Base-by-base conservation (phyloP, 2,329 filamentous ascomycete genomes). In the Pseudophaeomoniella oleicola region DNA sequence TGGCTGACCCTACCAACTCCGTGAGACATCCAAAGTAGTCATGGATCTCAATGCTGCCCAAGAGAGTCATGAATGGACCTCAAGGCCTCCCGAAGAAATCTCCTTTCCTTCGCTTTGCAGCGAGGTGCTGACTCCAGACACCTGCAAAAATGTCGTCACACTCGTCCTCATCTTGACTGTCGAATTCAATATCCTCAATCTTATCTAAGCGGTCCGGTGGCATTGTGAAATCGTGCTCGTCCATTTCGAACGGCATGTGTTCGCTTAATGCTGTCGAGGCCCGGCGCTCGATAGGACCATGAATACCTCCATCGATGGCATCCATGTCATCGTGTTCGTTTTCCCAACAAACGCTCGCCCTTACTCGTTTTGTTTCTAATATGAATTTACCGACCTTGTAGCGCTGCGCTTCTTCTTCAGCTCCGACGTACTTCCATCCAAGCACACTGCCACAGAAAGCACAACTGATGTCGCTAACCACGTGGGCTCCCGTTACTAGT, bases 331-430 rank as follows among this genome's bases (percentile, higher is more conserved):
- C 42, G 5, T 35, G 43, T 12, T 48, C 39, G 11, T 51, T 50
- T 41, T 75, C 72, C 73, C 74, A 78, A 14, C 55, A 63, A 13
- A 62, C 58, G 12, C 58, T 57, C 18, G 61, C 55, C 16, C 61
- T 63, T 5, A 74, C 66, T 37, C 66, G 58, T 52, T 67, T 71
- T 31, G 71, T 75, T 52, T 78, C 74, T 17, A 78, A 52, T 17
- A 78, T 78, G 44, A 72, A 78, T 49, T 77, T 78, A 15, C 30
- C 30, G 2, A 78, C 69, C 48, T 78, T 78, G 48, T 78, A 78
- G 38, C 64, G 59, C 53, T 78, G 74, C 9, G 54, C 58, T 40
- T 76, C 72, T 44, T 78, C 71, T 40, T 72, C 71, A 0, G 74
- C 74, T 14, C 65, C 62, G 16, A 78, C 65, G 47, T 78, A 78